These are phyloP conservation scores for Arabidopsis hybrid DNA, from an alignment of 441 rosid genomes.

Conservation along the genomic window DNA sequence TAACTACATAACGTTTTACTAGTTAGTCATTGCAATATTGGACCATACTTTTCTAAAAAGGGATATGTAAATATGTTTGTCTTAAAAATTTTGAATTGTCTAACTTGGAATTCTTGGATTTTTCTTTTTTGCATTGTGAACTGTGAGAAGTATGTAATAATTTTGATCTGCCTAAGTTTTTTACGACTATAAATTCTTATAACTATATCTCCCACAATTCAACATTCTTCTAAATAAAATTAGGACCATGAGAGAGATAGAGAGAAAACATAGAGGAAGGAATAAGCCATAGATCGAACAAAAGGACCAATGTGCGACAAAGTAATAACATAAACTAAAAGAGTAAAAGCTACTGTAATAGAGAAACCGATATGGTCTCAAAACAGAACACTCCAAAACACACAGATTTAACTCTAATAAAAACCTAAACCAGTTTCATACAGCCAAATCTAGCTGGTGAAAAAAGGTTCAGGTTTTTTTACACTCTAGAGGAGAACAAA, in stretches of 20 bases:
- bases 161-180: no score
- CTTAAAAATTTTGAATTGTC: no score
- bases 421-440: conserved; percentile 24
- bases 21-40: no score
- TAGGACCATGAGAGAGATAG: background rate
- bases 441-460: conserved; percentile 27
- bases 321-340: conserved; percentile 2
- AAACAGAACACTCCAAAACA: conserved; percentile 28
- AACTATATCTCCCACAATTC: no score
- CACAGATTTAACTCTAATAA: conserved; percentile 14
- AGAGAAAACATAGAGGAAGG: background rate
- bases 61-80: no score
- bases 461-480: conserved; percentile 2
- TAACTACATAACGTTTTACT: no score
- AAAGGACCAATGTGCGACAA: conserved; percentile 22
- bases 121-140: no score
- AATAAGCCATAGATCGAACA: background rate
- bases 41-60: no score
- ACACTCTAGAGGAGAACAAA: conserved; percentile 27
- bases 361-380: conserved; percentile 27
- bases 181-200: no score
- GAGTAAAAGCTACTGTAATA: background rate
- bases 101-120: no score
- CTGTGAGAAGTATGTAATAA: no score
- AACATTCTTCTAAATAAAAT: no score